Evolutionary conservation across 441 rosid genomes (phyloP).

Genomic region (Hura crepitans): DNA sequence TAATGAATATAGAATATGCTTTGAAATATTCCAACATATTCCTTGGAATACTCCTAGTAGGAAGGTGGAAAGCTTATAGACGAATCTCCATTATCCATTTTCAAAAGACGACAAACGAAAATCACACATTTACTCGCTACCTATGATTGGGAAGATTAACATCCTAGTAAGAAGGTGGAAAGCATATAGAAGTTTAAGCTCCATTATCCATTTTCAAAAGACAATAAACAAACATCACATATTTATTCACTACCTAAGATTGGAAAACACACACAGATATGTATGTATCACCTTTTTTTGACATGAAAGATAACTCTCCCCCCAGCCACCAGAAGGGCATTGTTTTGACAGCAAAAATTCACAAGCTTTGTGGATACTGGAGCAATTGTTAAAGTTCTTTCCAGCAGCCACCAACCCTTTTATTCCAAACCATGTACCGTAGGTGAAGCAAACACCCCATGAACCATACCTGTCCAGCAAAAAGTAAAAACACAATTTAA

Average conservation of each 20-base stretch:
- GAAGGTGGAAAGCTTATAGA: too few species aligned
- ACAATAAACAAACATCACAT: neutral
- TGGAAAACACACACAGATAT: neutral
- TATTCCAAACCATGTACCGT: slow-evolving; percentile 84
- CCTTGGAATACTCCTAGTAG: too few species aligned
- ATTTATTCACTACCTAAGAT: neutral
- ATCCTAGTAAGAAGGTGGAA: too few species aligned
- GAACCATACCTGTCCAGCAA: slow-evolving; percentile 72
- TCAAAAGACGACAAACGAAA: neutral
- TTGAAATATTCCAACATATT: too few species aligned
- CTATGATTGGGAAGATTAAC: neutral
- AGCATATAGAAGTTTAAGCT: too few species aligned
- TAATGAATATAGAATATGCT: too few species aligned
- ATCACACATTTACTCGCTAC: neutral
- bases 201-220: neutral
- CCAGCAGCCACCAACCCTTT: slow-evolving; percentile 77
- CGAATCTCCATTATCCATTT: neutral
- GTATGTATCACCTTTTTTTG: slow-evolving; percentile 54
- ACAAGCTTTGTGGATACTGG: slow-evolving; percentile 65
- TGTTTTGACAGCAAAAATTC: slow-evolving; percentile 78
- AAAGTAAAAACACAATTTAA: slow-evolving; percentile 15
- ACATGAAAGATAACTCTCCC: slow-evolving; percentile 91
- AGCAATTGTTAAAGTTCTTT: slow-evolving; percentile 49
- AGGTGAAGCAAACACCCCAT: slow-evolving; percentile 93
- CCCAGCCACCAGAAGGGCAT: slow-evolving; percentile 85